Evolutionary conservation across 164 flowering plant genomes (phyloP).

Genomic region (Paratinospora sagittata): DNA sequence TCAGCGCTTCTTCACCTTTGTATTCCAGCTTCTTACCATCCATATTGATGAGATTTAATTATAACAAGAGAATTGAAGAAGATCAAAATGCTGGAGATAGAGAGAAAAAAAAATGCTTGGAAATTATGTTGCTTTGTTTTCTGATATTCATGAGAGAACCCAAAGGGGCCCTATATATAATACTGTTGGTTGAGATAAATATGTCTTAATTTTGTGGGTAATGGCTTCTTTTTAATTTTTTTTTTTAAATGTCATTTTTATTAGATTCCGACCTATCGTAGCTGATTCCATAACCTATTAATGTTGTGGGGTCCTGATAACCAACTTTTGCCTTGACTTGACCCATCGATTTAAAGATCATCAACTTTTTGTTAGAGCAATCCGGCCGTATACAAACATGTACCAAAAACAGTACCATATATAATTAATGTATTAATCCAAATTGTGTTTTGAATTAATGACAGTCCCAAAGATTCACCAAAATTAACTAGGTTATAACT

Average conservation of each 20-base stretch:
- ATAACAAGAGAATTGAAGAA: background rate
- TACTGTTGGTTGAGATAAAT: conserved; percentile 9
- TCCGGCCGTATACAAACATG: background rate
- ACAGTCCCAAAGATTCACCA: too few species aligned
- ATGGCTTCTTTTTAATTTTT: background rate
- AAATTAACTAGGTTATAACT: too few species aligned
- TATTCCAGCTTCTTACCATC: conserved; percentile 68
- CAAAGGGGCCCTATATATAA: conserved; percentile 25
- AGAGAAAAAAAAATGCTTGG: background rate
- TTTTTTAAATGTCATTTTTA: conserved; percentile 9
- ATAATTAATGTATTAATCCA: too few species aligned
- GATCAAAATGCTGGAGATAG: background rate
- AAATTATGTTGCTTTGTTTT: too few species aligned
- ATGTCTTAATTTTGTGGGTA: background rate
- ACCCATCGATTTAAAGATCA: conserved; percentile 12
- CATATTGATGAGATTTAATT: conserved; percentile 20
- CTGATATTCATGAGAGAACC: background rate
- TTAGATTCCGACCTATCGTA: conserved; percentile 9
- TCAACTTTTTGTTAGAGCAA: background rate
- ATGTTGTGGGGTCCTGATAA: conserved; percentile 20
- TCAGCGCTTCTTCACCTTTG: conserved; percentile 61
- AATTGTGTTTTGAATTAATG: too few species aligned
- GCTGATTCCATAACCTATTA: conserved; percentile 17
- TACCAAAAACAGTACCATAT: background rate
- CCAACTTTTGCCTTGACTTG: conserved; percentile 14